phyloP scores from a whole-genome alignment of 164 flowering plant genomes.

The Liquidambar formosana region DNA sequence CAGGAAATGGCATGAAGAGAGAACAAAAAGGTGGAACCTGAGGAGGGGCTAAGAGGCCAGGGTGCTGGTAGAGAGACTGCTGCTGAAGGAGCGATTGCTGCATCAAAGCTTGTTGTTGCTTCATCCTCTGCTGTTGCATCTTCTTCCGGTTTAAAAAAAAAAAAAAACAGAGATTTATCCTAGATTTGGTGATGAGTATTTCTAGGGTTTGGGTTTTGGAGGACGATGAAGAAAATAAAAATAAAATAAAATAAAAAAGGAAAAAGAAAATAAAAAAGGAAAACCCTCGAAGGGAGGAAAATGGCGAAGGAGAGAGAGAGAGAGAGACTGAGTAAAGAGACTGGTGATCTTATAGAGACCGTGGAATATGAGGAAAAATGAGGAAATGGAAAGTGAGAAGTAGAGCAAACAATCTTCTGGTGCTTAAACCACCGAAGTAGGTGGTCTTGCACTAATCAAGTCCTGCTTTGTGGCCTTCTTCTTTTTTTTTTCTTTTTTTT shows the following conservation, averaged over 20 bases:
- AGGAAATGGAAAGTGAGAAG: too few relatives aligned
- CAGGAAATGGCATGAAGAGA: too few relatives aligned
- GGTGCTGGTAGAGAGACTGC: constrained; percentile 51
- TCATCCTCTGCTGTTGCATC: constrained; percentile 28
- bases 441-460: too few relatives aligned
- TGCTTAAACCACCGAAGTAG: too few relatives aligned
- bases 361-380: too few relatives aligned
- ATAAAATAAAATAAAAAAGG: not conserved
- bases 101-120: constrained; percentile 60
- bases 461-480: too few relatives aligned
- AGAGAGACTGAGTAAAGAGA: too few relatives aligned
- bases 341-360: too few relatives aligned
- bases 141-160: not conserved
- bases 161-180: not conserved
- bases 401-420: too few relatives aligned
- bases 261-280: constrained; percentile 3
- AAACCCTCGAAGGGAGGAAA: too few relatives aligned
- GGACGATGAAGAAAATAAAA: not conserved
- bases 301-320: too few relatives aligned
- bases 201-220: constrained; percentile 11
- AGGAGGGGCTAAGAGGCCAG: constrained; percentile 58
- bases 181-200: not conserved
- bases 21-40: constrained; percentile 7
- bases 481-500: too few relatives aligned
- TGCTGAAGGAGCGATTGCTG: constrained; percentile 52